A percentile compares a stretch with the other conserved stretches of the same genome.
These are phyloP conservation scores for Thielaviopsis euricoi DNA, from an alignment of 2,329 filamentous ascomycete species.

Conservation along the genomic window DNA sequence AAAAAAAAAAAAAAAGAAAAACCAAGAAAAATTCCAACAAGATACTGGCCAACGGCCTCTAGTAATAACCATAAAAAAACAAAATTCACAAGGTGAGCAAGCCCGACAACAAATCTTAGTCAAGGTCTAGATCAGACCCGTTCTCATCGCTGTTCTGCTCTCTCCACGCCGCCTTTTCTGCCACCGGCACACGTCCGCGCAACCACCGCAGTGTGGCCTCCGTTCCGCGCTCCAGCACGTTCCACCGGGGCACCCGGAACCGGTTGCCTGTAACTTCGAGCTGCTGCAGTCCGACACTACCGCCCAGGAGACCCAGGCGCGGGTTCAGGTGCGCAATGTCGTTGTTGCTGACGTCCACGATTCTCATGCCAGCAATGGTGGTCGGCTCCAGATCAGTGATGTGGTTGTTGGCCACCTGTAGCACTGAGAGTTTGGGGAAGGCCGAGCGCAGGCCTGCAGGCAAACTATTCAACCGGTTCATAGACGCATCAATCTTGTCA, in stretches of 20 bases:
- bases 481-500: conserved; percentile 62
- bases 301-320: conserved; percentile 60
- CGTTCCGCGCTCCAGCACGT: conserved; percentile 71
- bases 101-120: background rate
- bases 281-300: conserved; percentile 39
- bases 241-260: conserved; percentile 75
- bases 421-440: conserved; percentile 54
- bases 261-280: conserved; percentile 72
- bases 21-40: background rate
- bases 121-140: conserved; percentile 12
- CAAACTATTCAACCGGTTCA: conserved; percentile 62
- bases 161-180: conserved; percentile 41
- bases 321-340: conserved; percentile 71
- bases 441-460: conserved; percentile 43
- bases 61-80: background rate
- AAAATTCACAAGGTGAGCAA: conserved; percentile 4
- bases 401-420: conserved; percentile 67
- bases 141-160: conserved; percentile 26
- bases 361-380: conserved; percentile 53
- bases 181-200: conserved; percentile 53
- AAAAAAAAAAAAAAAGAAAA: background rate
- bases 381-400: conserved; percentile 58
- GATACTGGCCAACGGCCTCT: background rate
- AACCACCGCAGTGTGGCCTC: conserved; percentile 72
- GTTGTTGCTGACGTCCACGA: conserved; percentile 71